Evolutionary conservation across 2,329 filamentous ascomycete genomes (phyloP), one percentile per base, ranked within the genome.

Genomic region (Tolypocladium nubicola): DNA sequence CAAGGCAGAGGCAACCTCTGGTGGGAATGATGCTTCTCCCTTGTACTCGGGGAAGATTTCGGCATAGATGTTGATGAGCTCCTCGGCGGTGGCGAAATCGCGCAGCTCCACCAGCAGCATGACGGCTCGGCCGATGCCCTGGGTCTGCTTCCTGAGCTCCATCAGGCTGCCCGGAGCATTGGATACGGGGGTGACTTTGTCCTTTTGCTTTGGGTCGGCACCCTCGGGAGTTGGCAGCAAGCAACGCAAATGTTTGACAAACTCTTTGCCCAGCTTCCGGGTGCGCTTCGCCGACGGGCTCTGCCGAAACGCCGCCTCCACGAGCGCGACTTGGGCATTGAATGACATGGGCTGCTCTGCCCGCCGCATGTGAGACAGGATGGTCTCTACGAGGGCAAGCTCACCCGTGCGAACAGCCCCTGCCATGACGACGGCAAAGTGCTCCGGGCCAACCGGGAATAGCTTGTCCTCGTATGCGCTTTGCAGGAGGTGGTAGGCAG

Each of bases 1-100:
- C 58, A 93, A 71, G 10, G 85, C 79, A 54, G 78, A 77, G 26
- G 89, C 71, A 56, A 92, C 71, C 19, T 74, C 69, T 3, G 83
- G 70, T 0, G 85, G 81, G 19, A 81, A 71, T 1, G 69, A 60
- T 11, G 73, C 66, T 16, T 66, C 57, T 50, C 60, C 59, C 49
- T 70, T 62, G 39, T 67, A 64, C 21, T 71, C 60, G 0, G 72
- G 71, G 35, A 77, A 71, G 23, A 75, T 64, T 52, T 70, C 68
- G 37, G 72, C 70, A 63, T 83, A 88, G 53, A 81, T 67, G 37
- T 79, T 72, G 61, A 86, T 77, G 7, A 90, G 71, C 56, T 81
- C 72, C 60, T 79, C 71, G 19, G 82, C 80, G 7, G 85, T 81
- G 6, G 82, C 72, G 50, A 79, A 79, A 37, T 78, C 72, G 35